These are phyloP conservation scores for Ganoderma resinaceum DNA, from an alignment of 1,284 basidiomycete species.

Conservation along the genomic window DNA sequence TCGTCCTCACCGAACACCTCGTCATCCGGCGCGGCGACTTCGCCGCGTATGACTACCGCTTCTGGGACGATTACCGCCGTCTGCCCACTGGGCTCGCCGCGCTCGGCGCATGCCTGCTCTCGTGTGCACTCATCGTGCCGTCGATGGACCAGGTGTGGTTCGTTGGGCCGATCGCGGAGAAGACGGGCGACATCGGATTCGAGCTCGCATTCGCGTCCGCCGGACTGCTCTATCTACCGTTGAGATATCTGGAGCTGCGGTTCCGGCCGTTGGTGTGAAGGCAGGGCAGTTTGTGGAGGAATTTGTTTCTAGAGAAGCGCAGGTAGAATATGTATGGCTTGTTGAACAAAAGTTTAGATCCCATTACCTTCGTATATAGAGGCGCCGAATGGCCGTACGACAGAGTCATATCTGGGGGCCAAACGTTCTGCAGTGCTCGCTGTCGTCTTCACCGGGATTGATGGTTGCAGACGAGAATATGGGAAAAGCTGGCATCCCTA, in stretches of 20 bases:
- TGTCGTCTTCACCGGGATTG: too few relatives aligned
- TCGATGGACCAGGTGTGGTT: conserved; percentile 80
- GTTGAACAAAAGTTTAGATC: not conserved
- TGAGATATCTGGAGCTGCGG: conserved; percentile 52
- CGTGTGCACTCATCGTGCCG: conserved; percentile 68
- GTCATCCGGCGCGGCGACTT: conserved; percentile 63
- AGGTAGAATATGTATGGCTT: not conserved
- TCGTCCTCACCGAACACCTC: conserved; percentile 71
- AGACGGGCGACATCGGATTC: conserved; percentile 81
- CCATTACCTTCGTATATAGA: not conserved
- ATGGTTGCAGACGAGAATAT: too few relatives aligned
- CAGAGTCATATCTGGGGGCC: too few relatives aligned
- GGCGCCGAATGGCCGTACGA: too few relatives aligned
- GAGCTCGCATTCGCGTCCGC: conserved; percentile 69
- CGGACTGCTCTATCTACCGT: conserved; percentile 61
- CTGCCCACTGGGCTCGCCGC: conserved; percentile 76
- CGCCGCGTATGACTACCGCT: conserved; percentile 53
- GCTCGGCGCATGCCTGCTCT: conserved; percentile 54
- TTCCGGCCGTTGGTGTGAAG: conserved; percentile 36
- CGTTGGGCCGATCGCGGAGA: conserved; percentile 70
- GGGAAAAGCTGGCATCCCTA: too few relatives aligned
- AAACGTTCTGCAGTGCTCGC: too few relatives aligned
- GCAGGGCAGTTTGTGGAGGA: not conserved
- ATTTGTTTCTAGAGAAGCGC: not conserved
- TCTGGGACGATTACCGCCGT: conserved; percentile 60